Percentiles rank a stretch among this genome's conserved stretches.
Evolutionary conservation across 2,329 filamentous ascomycete genomes (phyloP).

Genomic region (Byssothecium circinans): DNA sequence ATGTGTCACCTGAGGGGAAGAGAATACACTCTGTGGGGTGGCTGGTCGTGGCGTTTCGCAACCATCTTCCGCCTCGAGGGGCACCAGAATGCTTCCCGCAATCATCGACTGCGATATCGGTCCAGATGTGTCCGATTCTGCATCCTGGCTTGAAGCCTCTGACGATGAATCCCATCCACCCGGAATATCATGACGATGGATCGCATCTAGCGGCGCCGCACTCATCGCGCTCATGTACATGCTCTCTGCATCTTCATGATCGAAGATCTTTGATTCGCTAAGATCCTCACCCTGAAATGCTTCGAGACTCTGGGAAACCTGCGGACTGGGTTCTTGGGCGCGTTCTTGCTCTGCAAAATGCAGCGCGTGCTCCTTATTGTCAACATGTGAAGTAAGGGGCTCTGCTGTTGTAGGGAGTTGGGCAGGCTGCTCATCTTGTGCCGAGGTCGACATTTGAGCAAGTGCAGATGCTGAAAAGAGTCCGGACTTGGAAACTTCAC

Average conservation of each 20-base stretch:
- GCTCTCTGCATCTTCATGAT: constrained; percentile 78
- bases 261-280: constrained; percentile 67
- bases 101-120: constrained; percentile 35
- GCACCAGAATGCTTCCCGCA: constrained; percentile 33
- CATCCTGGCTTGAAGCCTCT: constrained; percentile 32
- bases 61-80: constrained; percentile 38
- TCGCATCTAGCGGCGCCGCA: constrained; percentile 31
- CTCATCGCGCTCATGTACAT: constrained; percentile 79
- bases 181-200: constrained; percentile 36
- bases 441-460: constrained; percentile 18
- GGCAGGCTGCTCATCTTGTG: constrained; percentile 9
- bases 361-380: constrained; percentile 17
- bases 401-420: constrained; percentile 14
- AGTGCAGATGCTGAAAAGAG: constrained; percentile 27
- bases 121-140: constrained; percentile 28
- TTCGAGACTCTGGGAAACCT: constrained; percentile 4
- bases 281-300: constrained; percentile 26
- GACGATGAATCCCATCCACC: constrained; percentile 48
- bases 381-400: constrained; percentile 7
- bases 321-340: constrained; percentile 3
- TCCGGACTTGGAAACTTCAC: constrained; percentile 19
- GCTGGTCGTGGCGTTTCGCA: constrained; percentile 44
- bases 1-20: constrained; percentile 13
- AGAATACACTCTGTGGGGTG: constrained; percentile 31
- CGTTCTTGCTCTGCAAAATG: constrained; percentile 14